Conservation (phyloP, 148 eudicot species). For the Agrostemma githago region DNA sequence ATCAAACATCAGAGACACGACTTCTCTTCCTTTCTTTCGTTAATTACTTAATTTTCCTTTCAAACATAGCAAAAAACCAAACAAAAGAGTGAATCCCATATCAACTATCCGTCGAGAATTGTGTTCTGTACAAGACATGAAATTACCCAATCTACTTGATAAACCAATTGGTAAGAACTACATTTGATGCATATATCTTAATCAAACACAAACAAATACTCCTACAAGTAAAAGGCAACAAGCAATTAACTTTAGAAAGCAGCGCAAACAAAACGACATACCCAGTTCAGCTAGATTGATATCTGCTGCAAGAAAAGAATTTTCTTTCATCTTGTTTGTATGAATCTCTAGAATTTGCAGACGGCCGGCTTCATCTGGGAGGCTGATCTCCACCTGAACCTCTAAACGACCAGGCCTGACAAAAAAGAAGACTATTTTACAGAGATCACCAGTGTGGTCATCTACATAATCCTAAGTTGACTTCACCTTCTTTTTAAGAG, state of each 20-base stretch:
- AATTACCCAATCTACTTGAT: no score
- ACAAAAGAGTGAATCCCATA: no score
- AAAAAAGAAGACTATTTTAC: slow-evolving; percentile 9
- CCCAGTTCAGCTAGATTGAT: slow-evolving; percentile 79
- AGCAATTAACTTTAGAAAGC: background rate
- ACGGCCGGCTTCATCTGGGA: slow-evolving; percentile 95
- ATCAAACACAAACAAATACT: no score
- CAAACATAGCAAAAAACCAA: no score
- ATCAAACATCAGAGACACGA: no score
- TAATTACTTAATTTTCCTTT: no score
- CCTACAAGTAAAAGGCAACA: background rate
- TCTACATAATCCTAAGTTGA: background rate
- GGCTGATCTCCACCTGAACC: slow-evolving; percentile 99
- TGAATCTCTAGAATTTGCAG: slow-evolving; percentile 95
- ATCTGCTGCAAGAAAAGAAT: slow-evolving; percentile 89
- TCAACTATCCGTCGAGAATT: no score
- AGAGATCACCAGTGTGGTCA: background rate
- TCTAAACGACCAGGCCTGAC: slow-evolving; percentile 96
- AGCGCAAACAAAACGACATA: slow-evolving; percentile 30
- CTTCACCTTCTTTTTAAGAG: background rate
- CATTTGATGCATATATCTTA: no score
- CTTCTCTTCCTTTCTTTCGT: no score
- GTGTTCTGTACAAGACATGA: no score
- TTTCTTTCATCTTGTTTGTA: slow-evolving; percentile 96
- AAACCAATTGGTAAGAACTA: no score